Evolutionary conservation across 306 rosid species (phyloP).

Genomic region (Arachis stenosperma): DNA sequence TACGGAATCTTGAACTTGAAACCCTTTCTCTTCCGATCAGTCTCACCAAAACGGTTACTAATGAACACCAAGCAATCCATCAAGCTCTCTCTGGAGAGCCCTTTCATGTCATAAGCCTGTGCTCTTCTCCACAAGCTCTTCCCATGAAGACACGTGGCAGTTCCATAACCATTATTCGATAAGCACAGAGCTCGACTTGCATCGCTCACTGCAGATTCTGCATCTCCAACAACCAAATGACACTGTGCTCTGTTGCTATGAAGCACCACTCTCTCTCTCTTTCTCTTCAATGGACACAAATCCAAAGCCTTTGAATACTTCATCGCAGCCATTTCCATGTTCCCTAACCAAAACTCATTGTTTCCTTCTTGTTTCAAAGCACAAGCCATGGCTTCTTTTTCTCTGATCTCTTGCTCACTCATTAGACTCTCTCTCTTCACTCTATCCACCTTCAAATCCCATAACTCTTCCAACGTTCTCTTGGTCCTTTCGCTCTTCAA

Average conservation of each 20-base stretch:
- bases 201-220: slow-evolving; percentile 66
- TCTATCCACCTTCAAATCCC: slow-evolving; percentile 72
- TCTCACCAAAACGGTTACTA: slow-evolving; percentile 13
- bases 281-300: slow-evolving; percentile 48
- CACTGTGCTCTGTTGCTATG: slow-evolving; percentile 82
- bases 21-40: slow-evolving; percentile 31
- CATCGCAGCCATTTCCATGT: slow-evolving; percentile 54
- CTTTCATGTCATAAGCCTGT: slow-evolving; percentile 73
- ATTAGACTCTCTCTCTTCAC: slow-evolving; percentile 55
- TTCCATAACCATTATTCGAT: slow-evolving; percentile 25
- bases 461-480: slow-evolving; percentile 54
- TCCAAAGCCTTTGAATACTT: slow-evolving; percentile 64
- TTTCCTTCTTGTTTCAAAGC: slow-evolving; percentile 57
- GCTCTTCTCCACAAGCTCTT: slow-evolving; percentile 86
- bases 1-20: slow-evolving; percentile 44
- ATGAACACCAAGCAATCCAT: slow-evolving; percentile 63
- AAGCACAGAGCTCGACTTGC: slow-evolving; percentile 68
- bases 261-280: slow-evolving; percentile 64
- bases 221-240: slow-evolving; percentile 48
- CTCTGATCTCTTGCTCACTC: slow-evolving; percentile 50
- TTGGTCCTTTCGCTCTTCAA: slow-evolving; percentile 43
- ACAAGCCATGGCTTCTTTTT: slow-evolving; percentile 42
- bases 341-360: slow-evolving; percentile 48
- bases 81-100: slow-evolving; percentile 67
- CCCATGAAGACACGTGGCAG: slow-evolving; percentile 46